Conservation (phyloP, 1,139 yeast genomes). For the Hyphopichia buzzinii region DNA sequence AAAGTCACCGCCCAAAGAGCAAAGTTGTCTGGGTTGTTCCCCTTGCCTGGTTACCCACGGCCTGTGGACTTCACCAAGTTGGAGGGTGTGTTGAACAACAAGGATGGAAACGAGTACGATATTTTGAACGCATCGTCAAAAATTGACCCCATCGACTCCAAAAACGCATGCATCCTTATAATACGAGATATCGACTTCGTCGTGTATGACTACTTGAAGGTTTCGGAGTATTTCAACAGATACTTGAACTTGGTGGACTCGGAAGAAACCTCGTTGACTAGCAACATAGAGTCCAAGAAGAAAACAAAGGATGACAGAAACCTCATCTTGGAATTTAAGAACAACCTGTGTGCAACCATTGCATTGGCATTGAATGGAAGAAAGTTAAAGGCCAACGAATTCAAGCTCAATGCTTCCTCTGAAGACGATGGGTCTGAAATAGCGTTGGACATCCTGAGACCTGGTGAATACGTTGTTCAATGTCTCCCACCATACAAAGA, state of each 20-base stretch:
- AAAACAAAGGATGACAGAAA: conserved; percentile 36
- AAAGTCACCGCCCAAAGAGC: conserved; percentile 76
- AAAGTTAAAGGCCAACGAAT: conserved; percentile 30
- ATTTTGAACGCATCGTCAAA: conserved; percentile 38
- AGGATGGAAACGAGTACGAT: conserved; percentile 38
- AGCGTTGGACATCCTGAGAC: conserved; percentile 46
- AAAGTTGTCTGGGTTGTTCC: conserved; percentile 77
- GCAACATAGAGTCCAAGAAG: conserved; percentile 31
- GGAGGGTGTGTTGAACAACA: conserved; percentile 45
- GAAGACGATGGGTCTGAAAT: conserved; percentile 12
- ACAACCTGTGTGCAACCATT: conserved; percentile 58
- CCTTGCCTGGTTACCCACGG: conserved; percentile 68
- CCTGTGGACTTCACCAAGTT: conserved; percentile 55
- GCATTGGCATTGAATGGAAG: conserved; percentile 47
- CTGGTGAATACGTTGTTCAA: conserved; percentile 60
- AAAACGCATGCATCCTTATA: conserved; percentile 48
- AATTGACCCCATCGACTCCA: conserved; percentile 53
- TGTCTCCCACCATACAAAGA: conserved; percentile 17
- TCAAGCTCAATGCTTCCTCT: conserved; percentile 12
- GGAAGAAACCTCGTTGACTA: conserved; percentile 22
- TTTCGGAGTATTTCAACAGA: conserved; percentile 43
- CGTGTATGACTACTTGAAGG: conserved; percentile 35
- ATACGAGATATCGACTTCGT: conserved; percentile 46
- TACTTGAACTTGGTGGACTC: conserved; percentile 38
- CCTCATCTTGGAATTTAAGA: conserved; percentile 52